A percentile compares a stretch with the other conserved stretches of the same genome.
Evolutionary conservation across 2,329 filamentous ascomycete genomes (phyloP).

Genomic region (Aspergillus pseudonomiae): DNA sequence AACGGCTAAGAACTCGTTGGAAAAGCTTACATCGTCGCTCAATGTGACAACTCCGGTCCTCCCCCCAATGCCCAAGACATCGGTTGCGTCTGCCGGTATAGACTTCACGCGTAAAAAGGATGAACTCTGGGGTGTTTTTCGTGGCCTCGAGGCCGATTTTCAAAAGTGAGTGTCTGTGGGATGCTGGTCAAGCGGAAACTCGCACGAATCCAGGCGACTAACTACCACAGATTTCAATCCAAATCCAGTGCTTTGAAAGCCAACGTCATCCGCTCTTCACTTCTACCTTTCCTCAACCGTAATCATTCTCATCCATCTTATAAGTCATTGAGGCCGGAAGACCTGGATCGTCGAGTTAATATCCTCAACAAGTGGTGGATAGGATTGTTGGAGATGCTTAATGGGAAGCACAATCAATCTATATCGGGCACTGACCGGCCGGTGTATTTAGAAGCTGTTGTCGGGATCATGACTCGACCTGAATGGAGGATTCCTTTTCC

Average conservation of each 20-base stretch:
- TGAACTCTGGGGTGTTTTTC: constrained; percentile 70
- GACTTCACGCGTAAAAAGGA: constrained; percentile 63
- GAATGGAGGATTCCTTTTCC: constrained; percentile 80
- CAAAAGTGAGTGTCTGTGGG: constrained; percentile 57
- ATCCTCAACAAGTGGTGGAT: constrained; percentile 93
- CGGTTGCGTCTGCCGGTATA: constrained; percentile 38
- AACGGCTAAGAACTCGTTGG: constrained; percentile 47
- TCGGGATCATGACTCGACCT: constrained; percentile 81
- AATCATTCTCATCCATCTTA: constrained; percentile 71
- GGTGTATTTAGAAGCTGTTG: constrained; percentile 74
- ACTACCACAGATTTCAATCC: constrained; percentile 61
- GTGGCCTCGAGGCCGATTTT: constrained; percentile 68
- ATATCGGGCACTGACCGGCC: constrained; percentile 84
- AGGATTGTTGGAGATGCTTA: constrained; percentile 77
- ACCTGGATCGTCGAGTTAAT: constrained; percentile 76
- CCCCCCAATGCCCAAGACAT: constrained; percentile 50
- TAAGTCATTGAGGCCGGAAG: constrained; percentile 69
- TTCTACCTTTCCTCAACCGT: constrained; percentile 76
- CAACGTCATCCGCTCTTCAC: constrained; percentile 69
- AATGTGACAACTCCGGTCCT: constrained; percentile 51
- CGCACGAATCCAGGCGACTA: constrained; percentile 12
- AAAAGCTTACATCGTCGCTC: constrained; percentile 47
- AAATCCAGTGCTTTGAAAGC: constrained; percentile 76
- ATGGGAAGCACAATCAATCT: constrained; percentile 72
- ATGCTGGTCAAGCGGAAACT: not conserved